A percentile compares a stretch with the other conserved stretches of the same genome.
These are phyloP conservation scores for Aspergillus niger DNA, from an alignment of 2,329 filamentous ascomycete genomes.

Conservation along the genomic window DNA sequence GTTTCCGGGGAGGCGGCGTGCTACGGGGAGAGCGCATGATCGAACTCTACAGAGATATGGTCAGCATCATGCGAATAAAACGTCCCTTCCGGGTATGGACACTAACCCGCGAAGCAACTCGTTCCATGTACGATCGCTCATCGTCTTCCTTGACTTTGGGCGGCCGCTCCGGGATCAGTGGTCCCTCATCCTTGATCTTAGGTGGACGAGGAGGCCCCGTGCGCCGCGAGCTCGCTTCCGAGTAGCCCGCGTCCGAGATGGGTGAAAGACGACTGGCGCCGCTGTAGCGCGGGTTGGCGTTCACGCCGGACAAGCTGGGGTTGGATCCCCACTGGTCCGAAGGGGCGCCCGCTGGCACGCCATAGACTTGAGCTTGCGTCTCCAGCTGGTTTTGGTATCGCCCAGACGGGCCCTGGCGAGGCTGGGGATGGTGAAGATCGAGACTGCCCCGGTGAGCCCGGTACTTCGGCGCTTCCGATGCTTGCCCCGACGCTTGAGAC, in stretches of 20 bases:
- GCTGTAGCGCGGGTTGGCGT: conserved; percentile 38
- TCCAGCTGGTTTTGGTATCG: conserved; percentile 65
- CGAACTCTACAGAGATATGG: conserved; percentile 28
- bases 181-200: conserved; percentile 59
- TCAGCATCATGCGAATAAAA: conserved; percentile 2
- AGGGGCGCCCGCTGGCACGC: conserved; percentile 13
- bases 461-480: conserved; percentile 63
- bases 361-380: conserved; percentile 60
- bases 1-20: conserved; percentile 45
- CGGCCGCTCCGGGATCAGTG: conserved; percentile 57
- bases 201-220: conserved; percentile 53
- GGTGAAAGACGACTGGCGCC: conserved; percentile 47
- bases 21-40: conserved; percentile 36
- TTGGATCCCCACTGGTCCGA: conserved; percentile 52
- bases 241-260: conserved; percentile 50
- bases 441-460: conserved; percentile 65
- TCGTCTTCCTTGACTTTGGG: conserved; percentile 42
- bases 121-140: conserved; percentile 43
- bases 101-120: conserved; percentile 43
- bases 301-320: conserved; percentile 40
- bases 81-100: conserved; percentile 14
- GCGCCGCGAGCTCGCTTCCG: conserved; percentile 43
- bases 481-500: conserved; percentile 55
- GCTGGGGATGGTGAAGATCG: conserved; percentile 66
- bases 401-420: conserved; percentile 62